Conservation (phyloP, 352 stramenopile species). For the Globisporangium solare region DNA sequence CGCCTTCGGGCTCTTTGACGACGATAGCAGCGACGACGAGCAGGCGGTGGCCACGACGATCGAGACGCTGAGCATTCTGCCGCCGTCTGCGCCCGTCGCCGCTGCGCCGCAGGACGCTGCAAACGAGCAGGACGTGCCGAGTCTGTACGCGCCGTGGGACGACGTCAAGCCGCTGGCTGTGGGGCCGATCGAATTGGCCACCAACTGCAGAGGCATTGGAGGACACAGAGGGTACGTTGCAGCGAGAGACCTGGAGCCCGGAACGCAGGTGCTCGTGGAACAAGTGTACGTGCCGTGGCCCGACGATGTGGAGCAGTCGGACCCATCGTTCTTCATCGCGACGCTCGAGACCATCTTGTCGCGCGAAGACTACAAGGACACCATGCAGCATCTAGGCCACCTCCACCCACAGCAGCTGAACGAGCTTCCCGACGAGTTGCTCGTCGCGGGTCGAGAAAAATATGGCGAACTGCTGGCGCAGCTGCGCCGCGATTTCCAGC, state of each 20-base stretch:
- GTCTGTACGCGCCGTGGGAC: constrained; percentile 66
- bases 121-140: constrained; percentile 19
- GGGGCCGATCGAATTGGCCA: constrained; percentile 69
- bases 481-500: constrained; percentile 42
- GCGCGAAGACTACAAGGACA: constrained; percentile 51
- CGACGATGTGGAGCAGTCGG: constrained; percentile 69
- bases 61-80: constrained; percentile 19
- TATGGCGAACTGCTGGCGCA: constrained; percentile 54
- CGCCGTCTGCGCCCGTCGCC: constrained; percentile 2
- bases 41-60: constrained; percentile 13
- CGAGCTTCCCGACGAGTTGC: constrained; percentile 53
- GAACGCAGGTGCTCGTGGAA: constrained; percentile 89
- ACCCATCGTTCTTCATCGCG: constrained; percentile 80
- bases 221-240: constrained; percentile 89
- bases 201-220: constrained; percentile 49
- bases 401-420: constrained; percentile 85
- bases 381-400: constrained; percentile 75
- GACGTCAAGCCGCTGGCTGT: constrained; percentile 78
- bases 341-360: constrained; percentile 86
- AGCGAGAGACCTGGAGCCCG: constrained; percentile 62
- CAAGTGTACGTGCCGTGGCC: constrained; percentile 89
- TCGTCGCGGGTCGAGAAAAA: constrained; percentile 45
- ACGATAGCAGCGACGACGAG: constrained; percentile 73
- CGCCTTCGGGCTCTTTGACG: constrained; percentile 80
- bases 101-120: neutral